Base-by-base conservation (phyloP, 441 rosid species). In the Theobroma grandiflorum region DNA sequence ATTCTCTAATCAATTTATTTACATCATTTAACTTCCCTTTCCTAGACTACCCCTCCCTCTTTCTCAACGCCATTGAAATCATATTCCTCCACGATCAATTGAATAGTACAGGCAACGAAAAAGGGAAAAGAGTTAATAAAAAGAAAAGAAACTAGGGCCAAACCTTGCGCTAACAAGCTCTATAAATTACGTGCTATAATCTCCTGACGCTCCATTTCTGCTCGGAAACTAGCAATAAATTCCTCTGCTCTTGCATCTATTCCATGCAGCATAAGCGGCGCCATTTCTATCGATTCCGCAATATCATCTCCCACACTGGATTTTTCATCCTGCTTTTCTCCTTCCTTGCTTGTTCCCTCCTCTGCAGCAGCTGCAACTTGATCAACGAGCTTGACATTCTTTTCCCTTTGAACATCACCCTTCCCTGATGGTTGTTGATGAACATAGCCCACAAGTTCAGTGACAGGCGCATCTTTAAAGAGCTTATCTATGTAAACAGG, bases 191-290 rank as follows among this genome's bases (percentile, higher is more conserved):
- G 78, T 16, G 89, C 91, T 38, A 89, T 84, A 69, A 82, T 80
- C 84, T 89, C 91, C 79, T 89, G 91, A 70, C 72, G 80, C 79
- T 77, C 78, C 92, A 92, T 88, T 63, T 90, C 91, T 6, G 92
- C 94, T 37, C 93, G 77, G 82, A 93, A 88, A n/a, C 84, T 87
- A 22, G 78, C 49, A 68, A 95, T 93, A 88, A 95, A 95, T 38
- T 82, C 89, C 86, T 92, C 92, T 0, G 98, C 98, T 79, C 98
- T 91, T 83, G 88, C 90, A 76, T 93, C 96, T n/a, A 95, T 88
- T 37, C 92, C 89, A n/a, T 79, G 70, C 89, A 87, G 81, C 61
- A 76, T 87, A 15, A 92, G 91, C 20, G 92, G 84, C 53, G 85
- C 84, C 80, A 89, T 73, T 2, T 79, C 91, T 73, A 85, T n/a